Conservation (phyloP, 768 basidiomycete genomes). For the Suillus fuscotomentosus region DNA sequence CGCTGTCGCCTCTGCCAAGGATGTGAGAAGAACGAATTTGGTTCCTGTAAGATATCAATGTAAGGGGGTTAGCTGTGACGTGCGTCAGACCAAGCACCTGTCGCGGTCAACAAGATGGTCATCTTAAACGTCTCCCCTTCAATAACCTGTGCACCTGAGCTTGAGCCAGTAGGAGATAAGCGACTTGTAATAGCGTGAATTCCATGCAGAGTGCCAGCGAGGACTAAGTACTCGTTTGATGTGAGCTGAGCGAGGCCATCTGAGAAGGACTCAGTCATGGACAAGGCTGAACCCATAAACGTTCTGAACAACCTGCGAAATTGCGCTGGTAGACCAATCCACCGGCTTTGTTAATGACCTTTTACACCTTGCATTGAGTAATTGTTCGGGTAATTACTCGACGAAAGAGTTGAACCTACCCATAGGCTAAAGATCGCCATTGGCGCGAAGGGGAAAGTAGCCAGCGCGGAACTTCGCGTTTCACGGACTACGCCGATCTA, state of each 20-base stretch:
- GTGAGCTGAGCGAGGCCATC: constrained; percentile 90
- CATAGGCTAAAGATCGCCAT: constrained; percentile 85
- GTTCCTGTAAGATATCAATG: constrained; percentile 56
- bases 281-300: not conserved
- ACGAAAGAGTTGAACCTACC: constrained; percentile 42
- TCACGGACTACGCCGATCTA: not conserved
- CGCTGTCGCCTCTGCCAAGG: constrained; percentile 68
- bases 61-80: not conserved
- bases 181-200: constrained; percentile 98
- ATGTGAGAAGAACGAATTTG: constrained; percentile 92
- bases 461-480: not conserved
- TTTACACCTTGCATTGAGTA: constrained; percentile 14
- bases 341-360: constrained; percentile 98
- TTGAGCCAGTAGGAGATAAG: constrained; percentile 76
- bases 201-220: constrained; percentile 95
- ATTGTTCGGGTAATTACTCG: not conserved
- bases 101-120: constrained; percentile 84
- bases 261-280: constrained; percentile 29
- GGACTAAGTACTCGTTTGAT: constrained; percentile 92
- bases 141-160: constrained; percentile 92
- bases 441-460: constrained; percentile 1
- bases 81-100: constrained; percentile 52
- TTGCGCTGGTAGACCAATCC: constrained; percentile 93
- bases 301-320: constrained; percentile 67
- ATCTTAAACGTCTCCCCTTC: constrained; percentile 96